These are phyloP conservation scores for Escallonia rubra DNA, from an alignment of 129 eudicot species.

Conservation along the genomic window DNA sequence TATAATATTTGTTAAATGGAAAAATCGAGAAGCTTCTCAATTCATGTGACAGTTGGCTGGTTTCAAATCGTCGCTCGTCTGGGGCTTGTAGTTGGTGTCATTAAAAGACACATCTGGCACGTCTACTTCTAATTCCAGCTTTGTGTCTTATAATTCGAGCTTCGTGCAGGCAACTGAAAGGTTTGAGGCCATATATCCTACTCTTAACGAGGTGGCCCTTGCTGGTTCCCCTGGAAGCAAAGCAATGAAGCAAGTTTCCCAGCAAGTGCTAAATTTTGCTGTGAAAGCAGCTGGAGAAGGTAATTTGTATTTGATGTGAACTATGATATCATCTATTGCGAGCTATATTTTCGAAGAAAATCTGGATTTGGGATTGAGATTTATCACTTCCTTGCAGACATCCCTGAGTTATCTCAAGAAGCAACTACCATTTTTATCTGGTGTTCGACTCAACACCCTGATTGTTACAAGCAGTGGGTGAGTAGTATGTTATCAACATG, in stretches of 20 bases:
- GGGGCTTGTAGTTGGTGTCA: background rate
- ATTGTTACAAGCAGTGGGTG: constrained; percentile 89
- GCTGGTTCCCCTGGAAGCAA: constrained; percentile 95
- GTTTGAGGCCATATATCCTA: constrained; percentile 85
- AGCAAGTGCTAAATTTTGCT: constrained; percentile 51
- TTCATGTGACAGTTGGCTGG: too few relatives aligned
- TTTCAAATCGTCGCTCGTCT: too few relatives aligned
- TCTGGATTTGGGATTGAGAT: background rate
- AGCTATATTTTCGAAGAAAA: background rate
- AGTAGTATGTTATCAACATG: constrained; percentile 16
- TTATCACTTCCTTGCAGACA: constrained; percentile 41
- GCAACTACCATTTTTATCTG: constrained; percentile 66
- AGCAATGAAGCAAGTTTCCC: constrained; percentile 91
- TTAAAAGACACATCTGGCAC: background rate
- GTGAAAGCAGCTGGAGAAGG: constrained; percentile 87
- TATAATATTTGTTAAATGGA: background rate
- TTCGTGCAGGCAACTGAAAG: constrained; percentile 83
- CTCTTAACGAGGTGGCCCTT: constrained; percentile 88
- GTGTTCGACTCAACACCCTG: constrained; percentile 75
- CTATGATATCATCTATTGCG: background rate
- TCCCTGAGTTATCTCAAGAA: constrained; percentile 65
- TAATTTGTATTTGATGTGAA: constrained; percentile 14
- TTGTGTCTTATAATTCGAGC: background rate
- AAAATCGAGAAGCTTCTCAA: too few relatives aligned
- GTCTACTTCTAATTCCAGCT: background rate